phyloP scores from a whole-genome alignment of 2,329 filamentous ascomycete species.

The Fusarium temperatum region DNA sequence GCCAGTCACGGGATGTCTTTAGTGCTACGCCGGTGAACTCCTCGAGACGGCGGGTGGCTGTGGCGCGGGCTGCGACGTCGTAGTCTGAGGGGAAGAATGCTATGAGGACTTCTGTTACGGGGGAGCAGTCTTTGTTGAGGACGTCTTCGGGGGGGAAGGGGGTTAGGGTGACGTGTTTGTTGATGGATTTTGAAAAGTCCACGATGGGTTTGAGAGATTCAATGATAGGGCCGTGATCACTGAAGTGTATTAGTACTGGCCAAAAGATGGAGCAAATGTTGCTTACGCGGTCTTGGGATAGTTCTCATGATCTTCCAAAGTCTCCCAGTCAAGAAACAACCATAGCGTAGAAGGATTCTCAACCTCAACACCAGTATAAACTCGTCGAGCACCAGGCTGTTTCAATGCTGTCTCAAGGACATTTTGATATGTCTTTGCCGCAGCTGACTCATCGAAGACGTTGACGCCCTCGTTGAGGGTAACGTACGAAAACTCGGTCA shows the following conservation, averaged over 20 bases:
- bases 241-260: neutral
- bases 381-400: constrained; percentile 36
- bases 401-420: constrained; percentile 30
- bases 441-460: constrained; percentile 20
- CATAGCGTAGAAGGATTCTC: constrained; percentile 39
- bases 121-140: constrained; percentile 30
- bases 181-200: constrained; percentile 24
- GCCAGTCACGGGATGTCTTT: constrained; percentile 32
- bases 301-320: constrained; percentile 23
- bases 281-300: constrained; percentile 26
- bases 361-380: constrained; percentile 37
- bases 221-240: constrained; percentile 19
- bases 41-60: constrained; percentile 24
- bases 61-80: constrained; percentile 26
- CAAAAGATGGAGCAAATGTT: neutral
- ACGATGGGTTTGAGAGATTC: constrained; percentile 31
- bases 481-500: constrained; percentile 38
- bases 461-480: constrained; percentile 28
- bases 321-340: constrained; percentile 43
- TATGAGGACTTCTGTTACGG: constrained; percentile 33
- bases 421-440: constrained; percentile 22
- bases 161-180: constrained; percentile 36
- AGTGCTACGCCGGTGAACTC: constrained; percentile 28
- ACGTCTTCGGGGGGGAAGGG: constrained; percentile 36
- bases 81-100: constrained; percentile 37